phyloP scores from a whole-genome alignment of 2,329 filamentous ascomycete genomes.

The Claviceps digitariae region DNA sequence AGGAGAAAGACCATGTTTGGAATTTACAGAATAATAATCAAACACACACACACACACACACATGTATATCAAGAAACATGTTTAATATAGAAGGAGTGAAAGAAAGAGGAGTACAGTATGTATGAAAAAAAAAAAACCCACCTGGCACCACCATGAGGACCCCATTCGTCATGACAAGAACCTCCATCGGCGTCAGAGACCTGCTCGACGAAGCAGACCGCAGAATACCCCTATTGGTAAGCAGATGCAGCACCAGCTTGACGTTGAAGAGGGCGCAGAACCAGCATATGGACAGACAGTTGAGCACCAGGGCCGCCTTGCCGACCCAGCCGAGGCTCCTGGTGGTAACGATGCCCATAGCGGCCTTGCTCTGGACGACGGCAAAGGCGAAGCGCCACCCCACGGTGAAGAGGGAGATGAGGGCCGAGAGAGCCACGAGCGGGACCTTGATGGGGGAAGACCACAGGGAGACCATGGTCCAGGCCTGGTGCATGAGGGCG shows the following conservation, averaged over 20 bases:
- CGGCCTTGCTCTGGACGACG: constrained; percentile 22
- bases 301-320: constrained; percentile 24
- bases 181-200: constrained; percentile 36
- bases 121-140: constrained; percentile 17
- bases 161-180: constrained; percentile 41
- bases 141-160: constrained; percentile 43
- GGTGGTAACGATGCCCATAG: constrained; percentile 14
- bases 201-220: constrained; percentile 14
- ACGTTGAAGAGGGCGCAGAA: constrained; percentile 43
- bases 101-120: too few relatives aligned
- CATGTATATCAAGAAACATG: background rate
- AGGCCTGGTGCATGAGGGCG: constrained; percentile 38
- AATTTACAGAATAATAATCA: too few relatives aligned
- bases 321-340: constrained; percentile 22
- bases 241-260: constrained; percentile 35
- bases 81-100: background rate
- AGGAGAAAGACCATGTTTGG: too few relatives aligned
- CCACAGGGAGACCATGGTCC: constrained; percentile 39
- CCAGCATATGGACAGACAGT: constrained; percentile 32
- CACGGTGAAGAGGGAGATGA: constrained; percentile 20
- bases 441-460: constrained; percentile 18
- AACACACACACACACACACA: too few relatives aligned
- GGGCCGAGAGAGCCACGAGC: constrained; percentile 18
- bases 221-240: constrained; percentile 32
- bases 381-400: constrained; percentile 20